These are phyloP conservation scores for Chrysosphaeria jannelii DNA, from an alignment of 2,329 filamentous ascomycete genomes.

Conservation along the genomic window DNA sequence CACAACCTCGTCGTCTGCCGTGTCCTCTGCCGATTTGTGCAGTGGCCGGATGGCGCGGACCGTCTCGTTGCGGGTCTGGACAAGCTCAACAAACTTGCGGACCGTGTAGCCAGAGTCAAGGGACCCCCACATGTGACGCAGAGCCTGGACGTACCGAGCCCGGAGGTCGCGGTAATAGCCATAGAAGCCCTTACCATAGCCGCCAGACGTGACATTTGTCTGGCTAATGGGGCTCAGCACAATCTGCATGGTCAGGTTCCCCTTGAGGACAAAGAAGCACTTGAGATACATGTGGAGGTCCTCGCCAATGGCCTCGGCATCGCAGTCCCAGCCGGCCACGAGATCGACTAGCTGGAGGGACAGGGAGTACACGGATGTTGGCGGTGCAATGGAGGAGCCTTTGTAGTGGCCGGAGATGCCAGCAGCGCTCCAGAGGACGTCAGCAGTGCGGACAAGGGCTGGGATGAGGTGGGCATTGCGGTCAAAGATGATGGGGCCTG, in stretches of 20 bases:
- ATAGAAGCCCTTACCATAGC: constrained; percentile 17
- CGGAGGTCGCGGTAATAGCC: constrained; percentile 25
- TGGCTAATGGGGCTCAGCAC: constrained; percentile 41
- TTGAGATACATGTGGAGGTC: constrained; percentile 55
- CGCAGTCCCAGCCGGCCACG: constrained; percentile 43
- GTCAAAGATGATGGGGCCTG: constrained; percentile 43
- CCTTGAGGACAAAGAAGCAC: constrained; percentile 45
- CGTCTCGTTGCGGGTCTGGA: constrained; percentile 24
- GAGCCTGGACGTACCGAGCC: constrained; percentile 40
- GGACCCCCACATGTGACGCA: constrained; percentile 50
- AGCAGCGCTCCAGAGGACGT: constrained; percentile 41
- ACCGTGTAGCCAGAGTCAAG: constrained; percentile 37
- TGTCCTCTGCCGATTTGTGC: constrained; percentile 17
- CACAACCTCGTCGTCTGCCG: constrained; percentile 23
- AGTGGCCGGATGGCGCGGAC: constrained; percentile 23
- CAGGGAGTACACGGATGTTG: constrained; percentile 44
- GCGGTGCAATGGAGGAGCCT: constrained; percentile 32
- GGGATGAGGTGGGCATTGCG: constrained; percentile 40
- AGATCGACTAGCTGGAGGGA: constrained; percentile 34
- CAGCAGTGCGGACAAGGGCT: constrained; percentile 36
- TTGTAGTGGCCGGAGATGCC: constrained; percentile 38
- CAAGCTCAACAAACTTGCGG: constrained; percentile 24
- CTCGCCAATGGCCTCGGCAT: constrained; percentile 41
- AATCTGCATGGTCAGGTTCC: constrained; percentile 31
- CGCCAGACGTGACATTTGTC: constrained; percentile 35